These are phyloP conservation scores for Sporisorium graminicola DNA, from an alignment of 1,284 basidiomycete genomes.

Conservation along the genomic window DNA sequence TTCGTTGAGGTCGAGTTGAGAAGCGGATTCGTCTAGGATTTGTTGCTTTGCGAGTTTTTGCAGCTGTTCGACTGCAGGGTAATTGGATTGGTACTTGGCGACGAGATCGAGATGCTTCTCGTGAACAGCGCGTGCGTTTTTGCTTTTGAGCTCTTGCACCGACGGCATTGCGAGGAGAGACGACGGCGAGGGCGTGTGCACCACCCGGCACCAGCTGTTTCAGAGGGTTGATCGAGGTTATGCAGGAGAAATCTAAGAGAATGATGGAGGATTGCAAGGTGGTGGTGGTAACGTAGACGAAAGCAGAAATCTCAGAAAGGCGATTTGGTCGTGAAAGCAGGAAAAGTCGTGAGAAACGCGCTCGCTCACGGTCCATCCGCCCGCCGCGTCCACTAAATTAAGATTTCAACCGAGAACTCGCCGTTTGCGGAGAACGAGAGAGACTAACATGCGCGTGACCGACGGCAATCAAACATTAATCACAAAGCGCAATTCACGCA, in stretches of 20 bases:
- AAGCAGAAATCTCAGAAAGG: background rate
- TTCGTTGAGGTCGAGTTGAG: constrained; percentile 38
- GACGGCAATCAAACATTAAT: constrained; percentile 2
- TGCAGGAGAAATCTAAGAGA: background rate
- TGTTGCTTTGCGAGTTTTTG: constrained; percentile 33
- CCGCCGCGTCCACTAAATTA: background rate
- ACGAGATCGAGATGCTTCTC: constrained; percentile 53
- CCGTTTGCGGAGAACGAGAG: constrained; percentile 3
- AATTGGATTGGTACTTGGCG: constrained; percentile 26
- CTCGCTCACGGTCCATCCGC: background rate
- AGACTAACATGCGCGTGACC: background rate
- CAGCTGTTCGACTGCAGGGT: constrained; percentile 19
- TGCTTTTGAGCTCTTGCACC: constrained; percentile 25
- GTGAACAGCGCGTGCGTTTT: constrained; percentile 46
- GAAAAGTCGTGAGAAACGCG: background rate
- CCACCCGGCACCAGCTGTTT: background rate
- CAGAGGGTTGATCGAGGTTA: background rate
- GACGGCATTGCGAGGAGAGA: constrained; percentile 24
- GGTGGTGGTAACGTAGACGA: background rate
- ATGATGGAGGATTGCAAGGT: background rate
- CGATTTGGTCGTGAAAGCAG: background rate
- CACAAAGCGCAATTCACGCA: too few relatives aligned
- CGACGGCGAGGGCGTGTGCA: background rate
- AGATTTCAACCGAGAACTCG: too few relatives aligned
- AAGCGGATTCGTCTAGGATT: constrained; percentile 33